Evolutionary conservation across 2,329 filamentous ascomycete species (phyloP), one percentile per base, ranked within the genome.

Genomic region (Taxawa tesnikishii): DNA sequence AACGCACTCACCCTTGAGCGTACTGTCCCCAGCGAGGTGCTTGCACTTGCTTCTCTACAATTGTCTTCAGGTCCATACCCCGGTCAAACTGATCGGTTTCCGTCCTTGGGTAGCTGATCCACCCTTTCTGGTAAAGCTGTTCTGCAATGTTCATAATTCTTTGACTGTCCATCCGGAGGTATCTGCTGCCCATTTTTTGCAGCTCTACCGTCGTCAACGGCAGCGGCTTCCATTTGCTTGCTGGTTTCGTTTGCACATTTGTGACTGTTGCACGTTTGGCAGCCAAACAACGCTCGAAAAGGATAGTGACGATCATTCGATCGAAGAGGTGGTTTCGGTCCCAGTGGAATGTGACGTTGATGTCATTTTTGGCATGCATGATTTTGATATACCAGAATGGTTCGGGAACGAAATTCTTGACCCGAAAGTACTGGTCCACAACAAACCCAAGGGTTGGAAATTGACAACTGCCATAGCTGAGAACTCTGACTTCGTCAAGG

Each of bases 381-480:
- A 98, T 68, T 45, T 79, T 88, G 62, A 98, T 93, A 38, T 72
- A 71, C 90, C 90, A 98, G 55, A 96, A 98, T 0, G 73, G 64
- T 51, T 98, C 90, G 0, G 88, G 81, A 1, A 90, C 76, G 54
- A 98, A 98, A 45, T 93, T 94, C 41, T 83, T 78, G 31, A 98
- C 90, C 31, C 83, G 77, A 46, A 94, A 83, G 54, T 96, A 98
- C 29, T 88, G 75, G 55, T 98, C 90, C 5, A 98, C 90, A 2
- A 98, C 88, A 43, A 98, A 98, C 0, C 90, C 90, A 4, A 98
- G 67, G 0, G 90, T 96, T 2, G 90, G 90, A 48, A 98, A 98
- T 53, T 98, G 90, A 44, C 90, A 98, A 4, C 87, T 94, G 12
- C 51, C 51, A 30, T 54, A 55, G 39, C 50, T 55, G 33, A 50